Evolutionary conservation across 306 rosid species (phyloP), one percentile per base, ranked within the genome.

Genomic region (Inga oerstediana): DNA sequence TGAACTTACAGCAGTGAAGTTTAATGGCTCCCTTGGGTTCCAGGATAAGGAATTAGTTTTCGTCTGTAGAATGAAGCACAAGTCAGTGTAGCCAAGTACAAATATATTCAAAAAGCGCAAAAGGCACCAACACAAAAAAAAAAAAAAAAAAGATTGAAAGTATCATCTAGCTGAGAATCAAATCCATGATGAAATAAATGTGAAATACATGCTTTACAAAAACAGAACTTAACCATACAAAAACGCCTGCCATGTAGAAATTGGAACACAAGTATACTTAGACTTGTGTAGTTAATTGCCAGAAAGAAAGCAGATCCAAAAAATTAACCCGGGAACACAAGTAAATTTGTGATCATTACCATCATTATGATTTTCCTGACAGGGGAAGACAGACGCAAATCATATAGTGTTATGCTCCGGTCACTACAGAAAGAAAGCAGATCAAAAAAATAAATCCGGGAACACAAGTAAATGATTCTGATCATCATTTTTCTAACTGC

Each of bases 1-100:
- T 67, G 67, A 61, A 84, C 99, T 96, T 91, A 96, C 99, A 77
- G 93, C 91, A 62, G 97, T 92, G 85, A 96, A 96, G 87, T 96
- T 96, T 76, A 96, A 80, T 70, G 99, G 99, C 81, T 96, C 99
- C 97, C 91, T 96, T 34, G 98, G 99, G 68, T 96, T 96, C 99
- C 99, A 96, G 79, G 88, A 83, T 84, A 96, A 83, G 58, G 99
- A 91, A 88, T 96, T 96, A 49, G 89, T 89, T 88, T 88, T 91
- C 27, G 95, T 96, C 99, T 96, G 97, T 56, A 86, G 67, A 81
- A 79, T 66, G 75, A 84, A 85, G 61, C 69, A 84, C 41, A 48
- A 35, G 84, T 91, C 59, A 91, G 88, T 59, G 85, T 65, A 12
- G 73, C 80, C 49, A 67, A 51, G 79, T 81, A 84, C 10, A 39